Evolutionary conservation across 768 basidiomycete genomes (phyloP).

Genomic region (Lyophyllum semitale): DNA sequence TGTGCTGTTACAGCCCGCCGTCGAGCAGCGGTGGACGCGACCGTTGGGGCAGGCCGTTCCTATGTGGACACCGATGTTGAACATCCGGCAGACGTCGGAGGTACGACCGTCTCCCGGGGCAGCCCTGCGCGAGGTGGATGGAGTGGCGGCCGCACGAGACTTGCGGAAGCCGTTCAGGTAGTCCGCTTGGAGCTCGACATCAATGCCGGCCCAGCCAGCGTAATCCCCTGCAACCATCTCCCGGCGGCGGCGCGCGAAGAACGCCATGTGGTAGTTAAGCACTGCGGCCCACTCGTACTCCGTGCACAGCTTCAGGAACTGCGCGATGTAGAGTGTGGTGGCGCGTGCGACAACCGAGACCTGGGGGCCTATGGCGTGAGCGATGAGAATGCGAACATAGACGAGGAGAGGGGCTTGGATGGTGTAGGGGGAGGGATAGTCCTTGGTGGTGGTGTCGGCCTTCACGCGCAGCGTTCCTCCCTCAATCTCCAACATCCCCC

Average conservation of each 20-base stretch:
- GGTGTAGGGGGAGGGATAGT: conserved; percentile 1
- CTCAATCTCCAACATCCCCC: neutral
- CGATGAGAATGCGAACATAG: neutral
- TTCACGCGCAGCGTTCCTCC: neutral
- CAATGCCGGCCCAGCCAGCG: neutral
- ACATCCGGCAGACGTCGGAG: neutral
- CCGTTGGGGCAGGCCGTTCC: neutral
- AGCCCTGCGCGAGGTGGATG: neutral
- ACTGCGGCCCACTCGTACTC: conserved; percentile 1
- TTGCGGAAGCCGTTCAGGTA: neutral
- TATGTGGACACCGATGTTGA: neutral
- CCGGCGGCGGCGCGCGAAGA: neutral
- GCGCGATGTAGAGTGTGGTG: neutral
- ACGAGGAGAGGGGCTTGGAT: neutral
- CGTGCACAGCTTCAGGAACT: neutral
- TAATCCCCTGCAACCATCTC: neutral
- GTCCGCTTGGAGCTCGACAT: neutral
- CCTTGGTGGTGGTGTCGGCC: neutral
- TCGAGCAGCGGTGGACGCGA: neutral
- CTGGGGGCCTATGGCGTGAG: neutral
- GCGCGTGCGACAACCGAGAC: neutral
- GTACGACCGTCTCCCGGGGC: no score
- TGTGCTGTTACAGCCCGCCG: no score
- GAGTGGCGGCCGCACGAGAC: neutral
- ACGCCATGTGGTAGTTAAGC: neutral